Base-by-base conservation (phyloP, 139 green algal species). In the Mychonastes homosphaera region DNA sequence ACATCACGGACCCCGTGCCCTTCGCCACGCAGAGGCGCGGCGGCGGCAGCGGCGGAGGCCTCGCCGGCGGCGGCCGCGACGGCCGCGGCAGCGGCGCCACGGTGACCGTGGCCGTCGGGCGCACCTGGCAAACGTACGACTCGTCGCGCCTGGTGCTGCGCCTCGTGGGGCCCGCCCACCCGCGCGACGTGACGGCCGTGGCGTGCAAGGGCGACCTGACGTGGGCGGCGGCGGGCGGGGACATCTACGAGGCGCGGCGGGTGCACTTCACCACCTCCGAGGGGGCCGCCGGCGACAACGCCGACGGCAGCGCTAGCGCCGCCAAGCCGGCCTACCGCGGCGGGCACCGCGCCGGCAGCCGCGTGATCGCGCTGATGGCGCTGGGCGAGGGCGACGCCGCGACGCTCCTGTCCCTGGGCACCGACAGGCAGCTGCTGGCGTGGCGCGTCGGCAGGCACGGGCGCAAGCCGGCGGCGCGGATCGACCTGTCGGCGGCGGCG, bases 11-110 rank as follows among this genome's bases (percentile, higher is more conserved):
- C 26, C 71, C 78, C 23, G 73, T 86, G 3, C 90, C 88, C 0
- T 94, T 95, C 58, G 82, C 73, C 1, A 74, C 92, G 6, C 77
- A 89, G 46, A 64, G 86, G 10, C 71, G 75, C 1, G 90, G 89
- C 8, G 79, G 79, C 43, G 83, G 95, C 51, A 83, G 72, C 0
- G 94, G 75, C 49, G 83, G 94, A 6, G 89, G 80, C 2, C 79
- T 94, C 47, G 93, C 84, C 54, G 84, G 94, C 2, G 90, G 90
- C 19, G 87, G 87, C 26, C n/a, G n/a, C n/a, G n/a, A n/a, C n/a
- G n/a, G 86, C 8, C 71, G 75, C 1, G 90, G 89, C 8, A 80
- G 79, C 43, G 83, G 95, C 51, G 81, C 74, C 0, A 94, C 75
- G 48, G 83, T 94, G 8, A 90, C 82, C 2, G 80, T 94, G 44